Base-by-base conservation (phyloP, 768 basidiomycete species). In the Lanmaoa pseudosensibilis region DNA sequence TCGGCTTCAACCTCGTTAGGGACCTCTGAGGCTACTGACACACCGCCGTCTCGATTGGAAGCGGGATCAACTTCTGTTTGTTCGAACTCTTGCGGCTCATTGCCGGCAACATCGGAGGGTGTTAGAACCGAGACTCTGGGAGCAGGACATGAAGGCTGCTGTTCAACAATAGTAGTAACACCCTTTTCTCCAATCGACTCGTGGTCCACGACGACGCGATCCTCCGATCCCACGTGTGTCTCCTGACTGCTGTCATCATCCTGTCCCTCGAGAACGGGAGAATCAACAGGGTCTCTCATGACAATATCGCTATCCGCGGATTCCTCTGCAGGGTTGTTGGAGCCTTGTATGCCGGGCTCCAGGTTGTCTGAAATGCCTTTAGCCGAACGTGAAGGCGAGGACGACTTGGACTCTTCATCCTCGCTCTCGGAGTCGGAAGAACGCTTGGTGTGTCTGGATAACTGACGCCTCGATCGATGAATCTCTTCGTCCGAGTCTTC, bases 401-500 rank as follows among this genome's bases (percentile, higher is more conserved):
- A 50, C 1, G 60, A 50, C 59, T 52, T 32, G 2, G 60, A 63
- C 12, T 45, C 55, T 52, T 73, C 73, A 6, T 74, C 76, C 45
- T 77, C 77, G 43, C 49, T 70, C 67, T 62, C 72, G 27, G 67
- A 69, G 34, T 73, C 72, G 64, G 62, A 73, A 54, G 69, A 70
- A 50, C 51, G 61, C 11, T 25, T 57, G 62, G 59, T 72, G 65
- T 33, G 78, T 68, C 58, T 77, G 23, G 68, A 65, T 33, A 66
- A 40, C 19, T 75, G 57, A 68, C 75, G 51, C 70, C 63, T 62
- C 65, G 59, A 50, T 67, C 72, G 62, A 32, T 75, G 68, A 7
- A 48, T 27, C 30, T 75, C 72, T 19, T 69, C 64, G 5, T 75
- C 73, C 15, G 72, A 56, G 21, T 78, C 77, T 27, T 78, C 79